phyloP scores from a whole-genome alignment of 2,329 filamentous ascomycete genomes.

The Sporothrix globosa region DNA sequence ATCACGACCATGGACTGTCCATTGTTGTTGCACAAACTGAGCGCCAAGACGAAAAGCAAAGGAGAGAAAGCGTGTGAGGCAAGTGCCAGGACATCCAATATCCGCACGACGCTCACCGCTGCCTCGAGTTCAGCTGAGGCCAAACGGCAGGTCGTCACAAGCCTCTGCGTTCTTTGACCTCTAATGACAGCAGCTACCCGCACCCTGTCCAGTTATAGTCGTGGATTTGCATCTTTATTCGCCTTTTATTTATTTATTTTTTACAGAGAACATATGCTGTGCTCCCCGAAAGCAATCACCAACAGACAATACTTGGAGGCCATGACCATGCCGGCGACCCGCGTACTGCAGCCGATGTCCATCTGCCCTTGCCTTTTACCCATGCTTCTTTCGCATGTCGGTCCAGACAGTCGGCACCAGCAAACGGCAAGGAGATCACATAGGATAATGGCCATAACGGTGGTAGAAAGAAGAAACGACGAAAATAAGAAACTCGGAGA shows the following conservation, averaged over 20 bases:
- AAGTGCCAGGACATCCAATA: neutral
- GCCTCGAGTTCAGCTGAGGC: neutral
- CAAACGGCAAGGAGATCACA: neutral
- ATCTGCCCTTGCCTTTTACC: neutral
- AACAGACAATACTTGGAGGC: slow-evolving; percentile 6
- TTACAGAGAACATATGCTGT: neutral
- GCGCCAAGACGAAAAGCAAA: slow-evolving; percentile 15
- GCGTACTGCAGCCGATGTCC: neutral
- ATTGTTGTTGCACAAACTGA: neutral
- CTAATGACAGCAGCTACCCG: slow-evolving; percentile 18
- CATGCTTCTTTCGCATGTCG: neutral
- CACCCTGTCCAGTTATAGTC: neutral
- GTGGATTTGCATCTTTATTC: slow-evolving; percentile 2
- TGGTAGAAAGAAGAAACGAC: neutral
- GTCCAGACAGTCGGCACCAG: neutral
- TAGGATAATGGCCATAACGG: too few species aligned
- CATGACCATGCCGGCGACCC: neutral
- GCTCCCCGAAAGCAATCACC: slow-evolving; percentile 3
- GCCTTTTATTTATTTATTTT: too few species aligned
- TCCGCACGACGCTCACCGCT: neutral
- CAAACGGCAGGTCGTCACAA: neutral
- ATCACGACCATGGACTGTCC: neutral
- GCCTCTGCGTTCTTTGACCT: neutral
- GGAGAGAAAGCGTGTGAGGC: neutral
- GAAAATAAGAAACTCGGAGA: neutral